Base-by-base conservation (phyloP, 192 early-diverging fungal genomes). In the Gaertneriomyces semiglobifer region DNA sequence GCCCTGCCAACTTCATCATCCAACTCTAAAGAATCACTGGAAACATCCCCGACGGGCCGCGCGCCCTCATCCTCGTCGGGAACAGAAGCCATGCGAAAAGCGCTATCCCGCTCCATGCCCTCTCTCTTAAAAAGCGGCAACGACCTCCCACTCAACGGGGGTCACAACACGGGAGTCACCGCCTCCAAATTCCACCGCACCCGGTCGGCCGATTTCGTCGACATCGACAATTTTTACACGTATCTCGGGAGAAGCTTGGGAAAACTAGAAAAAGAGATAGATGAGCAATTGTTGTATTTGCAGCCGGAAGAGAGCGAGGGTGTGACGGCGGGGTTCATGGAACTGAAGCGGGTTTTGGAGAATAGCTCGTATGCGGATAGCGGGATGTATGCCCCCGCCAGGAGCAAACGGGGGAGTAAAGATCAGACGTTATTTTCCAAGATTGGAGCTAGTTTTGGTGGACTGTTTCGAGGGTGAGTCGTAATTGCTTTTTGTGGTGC, bases 181-280 rank as follows among this genome's bases (percentile, higher is more conserved):
- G 6, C 42, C 0, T 44, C 20, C 54, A 53, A 57, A 65, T 19
- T 54, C 44, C 60, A 58, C 44, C 47, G 60, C 12, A 54, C 53
- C 3, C 52, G 53, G 42, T 58, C 51, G 40, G 48, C 39, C 11
- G 72, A 60, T 40, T 25, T 7, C 33, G 33, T 43, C 2, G 71
- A 74, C 8, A 63, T 60, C 9, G 39, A 19, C 4, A 53, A 50
- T 7, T 53, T 79, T 44, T 70, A 74, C 58, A 16, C 14, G 20
- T 72, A 67, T 16, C 46, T 79, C 16, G 65, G 45, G 38, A 72
- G 68, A 52, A 63, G 65, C 47, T 52, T 79, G 7, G 48, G 53
- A n/a, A 65, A 66, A 43, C 62, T 79, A 20, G 73, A 75, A 54
- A 44, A 56, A 18, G 77, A 79, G 20, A 18, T 74, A 11, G 71